Base-by-base conservation (phyloP, 2,329 filamentous ascomycete genomes). In the Fusarium dlaminii region DNA sequence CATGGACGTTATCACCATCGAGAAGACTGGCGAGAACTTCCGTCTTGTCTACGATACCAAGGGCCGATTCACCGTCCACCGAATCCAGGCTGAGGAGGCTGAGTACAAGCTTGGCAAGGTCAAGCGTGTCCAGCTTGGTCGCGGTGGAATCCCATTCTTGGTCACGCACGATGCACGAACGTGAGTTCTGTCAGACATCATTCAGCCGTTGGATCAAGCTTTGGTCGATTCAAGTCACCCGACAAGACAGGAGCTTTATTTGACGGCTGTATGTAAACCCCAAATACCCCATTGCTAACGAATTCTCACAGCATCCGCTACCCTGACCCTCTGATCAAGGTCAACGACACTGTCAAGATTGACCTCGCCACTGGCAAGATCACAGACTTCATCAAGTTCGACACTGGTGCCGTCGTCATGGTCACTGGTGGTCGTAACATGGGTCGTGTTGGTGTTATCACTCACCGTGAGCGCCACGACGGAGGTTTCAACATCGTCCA, bases 151-250 rank as follows among this genome's bases (percentile, higher is more conserved):
- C 92, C 96, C 96, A 97, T 99, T 98, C 95, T 98, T 98, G 95
- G 96, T 99, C 94, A 99, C 96, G 95, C 96, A 99, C 94, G 96
- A 99, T 96, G 96, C 96, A 89, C 93, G 96, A 95, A 99, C 96
- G 96, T 99, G 90, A 98, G 96, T 98, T 93, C 91, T 93, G 88
- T 91, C 89, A 90, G 88, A 93, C 93, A 94, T 98, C 95, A 96
- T 95, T 98, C 96, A 98, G 96, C 92, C 96, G 96, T 98, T 98
- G 96, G 94, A 96, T 94, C 94, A 97, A 96, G 94, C 90, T 98
- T 96, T 97, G 95, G 95, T 89, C 84, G 87, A 89, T 88, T 86
- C 82, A 77, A 79, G 78, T 81, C 73, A 72, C 78, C 79, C 71
- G 77, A 77, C 64, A 66, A 77, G 74, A 81, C 77, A 78, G 74